Percentiles rank a stretch among this genome's conserved stretches.
Conservation (phyloP, 441 rosid genomes). For the Pelargonium fulgidum region DNA sequence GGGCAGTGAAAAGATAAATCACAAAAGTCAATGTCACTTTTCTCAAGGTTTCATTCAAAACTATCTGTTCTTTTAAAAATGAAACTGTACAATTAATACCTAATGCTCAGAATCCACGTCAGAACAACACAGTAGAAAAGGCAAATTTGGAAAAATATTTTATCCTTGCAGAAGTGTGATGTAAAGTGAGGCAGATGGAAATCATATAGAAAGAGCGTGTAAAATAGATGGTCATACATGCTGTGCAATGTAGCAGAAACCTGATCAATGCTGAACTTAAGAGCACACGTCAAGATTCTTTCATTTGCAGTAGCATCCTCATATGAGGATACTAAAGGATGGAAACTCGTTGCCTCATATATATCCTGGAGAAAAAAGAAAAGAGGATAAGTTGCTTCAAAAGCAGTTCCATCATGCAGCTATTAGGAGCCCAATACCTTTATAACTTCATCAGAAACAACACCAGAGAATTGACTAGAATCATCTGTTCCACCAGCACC, state of each 20-base stretch:
- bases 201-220: not conserved
- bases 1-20: too few relatives aligned
- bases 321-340: conserved; percentile 43
- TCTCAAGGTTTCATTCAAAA: conserved; percentile 1
- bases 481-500: conserved; percentile 99
- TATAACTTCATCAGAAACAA: conserved; percentile 88
- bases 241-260: conserved; percentile 49
- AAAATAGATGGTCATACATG: conserved; percentile 34
- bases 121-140: not conserved
- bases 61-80: not conserved
- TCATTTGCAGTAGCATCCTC: conserved; percentile 38
- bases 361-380: conserved; percentile 55
- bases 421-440: conserved; percentile 48
- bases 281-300: conserved; percentile 45
- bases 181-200: not conserved
- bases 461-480: conserved; percentile 87
- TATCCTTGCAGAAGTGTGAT: not conserved
- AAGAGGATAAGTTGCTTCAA: conserved; percentile 19
- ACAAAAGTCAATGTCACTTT: not conserved
- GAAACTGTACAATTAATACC: not conserved
- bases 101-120: not conserved
- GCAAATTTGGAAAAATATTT: not conserved
- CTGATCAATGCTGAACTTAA: conserved; percentile 45
- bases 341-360: conserved; percentile 82
- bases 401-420: conserved; percentile 17